A percentile compares a stretch with the other conserved stretches of the same genome.
Evolutionary conservation across 331 rosid species (phyloP).

Genomic region (Malus hybrid): DNA sequence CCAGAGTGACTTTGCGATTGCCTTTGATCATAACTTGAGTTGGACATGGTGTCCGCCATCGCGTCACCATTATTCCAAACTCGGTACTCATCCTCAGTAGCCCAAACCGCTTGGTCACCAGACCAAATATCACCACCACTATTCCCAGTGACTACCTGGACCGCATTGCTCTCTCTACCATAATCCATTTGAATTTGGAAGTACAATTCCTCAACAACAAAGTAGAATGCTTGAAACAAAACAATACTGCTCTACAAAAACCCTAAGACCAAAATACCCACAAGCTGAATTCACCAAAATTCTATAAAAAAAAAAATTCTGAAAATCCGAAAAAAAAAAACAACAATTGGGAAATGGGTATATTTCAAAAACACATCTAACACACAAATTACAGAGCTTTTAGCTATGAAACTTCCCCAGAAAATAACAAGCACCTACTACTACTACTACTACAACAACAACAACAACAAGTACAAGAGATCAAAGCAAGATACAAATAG

Average conservation of each 20-base stretch:
- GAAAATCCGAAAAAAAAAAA: neutral
- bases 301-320: neutral
- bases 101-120: constrained; percentile 74
- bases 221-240: neutral
- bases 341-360: constrained; percentile 6
- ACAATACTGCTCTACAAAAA: neutral
- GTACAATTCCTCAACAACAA: neutral
- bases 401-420: neutral
- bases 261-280: constrained; percentile 31
- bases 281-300: constrained; percentile 8
- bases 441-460: neutral
- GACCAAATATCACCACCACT: constrained; percentile 62
- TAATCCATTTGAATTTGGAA: constrained; percentile 54
- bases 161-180: constrained; percentile 54
- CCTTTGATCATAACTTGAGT: constrained; percentile 63
- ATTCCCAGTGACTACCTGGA: constrained; percentile 62
- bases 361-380: neutral
- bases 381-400: neutral
- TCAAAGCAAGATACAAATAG: neutral
- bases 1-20: constrained; percentile 59
- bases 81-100: constrained; percentile 88
- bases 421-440: neutral
- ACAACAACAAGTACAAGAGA: neutral
- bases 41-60: constrained; percentile 49
- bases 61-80: constrained; percentile 62